Evolutionary conservation across 2,329 filamentous ascomycete genomes (phyloP), one percentile per base, ranked within the genome.

Genomic region (Nothophaeocryptopus gaeumannii): DNA sequence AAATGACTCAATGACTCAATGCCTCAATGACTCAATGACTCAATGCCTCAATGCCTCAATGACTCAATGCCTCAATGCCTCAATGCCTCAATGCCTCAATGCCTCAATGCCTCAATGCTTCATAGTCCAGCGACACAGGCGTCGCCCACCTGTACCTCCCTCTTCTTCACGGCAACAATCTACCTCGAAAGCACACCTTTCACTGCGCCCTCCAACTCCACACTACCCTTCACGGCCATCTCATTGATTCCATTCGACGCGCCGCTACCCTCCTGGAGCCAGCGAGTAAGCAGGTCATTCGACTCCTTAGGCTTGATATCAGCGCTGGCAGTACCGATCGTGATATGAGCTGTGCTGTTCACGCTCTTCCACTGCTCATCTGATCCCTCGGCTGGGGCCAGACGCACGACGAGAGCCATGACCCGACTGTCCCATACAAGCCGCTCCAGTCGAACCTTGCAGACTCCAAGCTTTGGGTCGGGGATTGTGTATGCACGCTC

Each of bases 241-340:
- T 84, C 81, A 35, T 69, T 71, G 47, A 84, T 81, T 0, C 78
- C 80, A 4, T 69, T 77, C 70, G 65, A 9, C 5, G 68, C 72
- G 2, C 64, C 78, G 63, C 68, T 75, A 0, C 82, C 82, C 42
- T 72, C 69, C 55, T 85, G 77, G 54, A 93, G 66, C 92, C 92
- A 97, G 52, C 76, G 76, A 56, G 77, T 77, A 50, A 99, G 70
- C 64, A 99, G 61, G 51, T 89, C 84, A 65, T 99, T 99, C 72
- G 91, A 95, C 75, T 99, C 92, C 70, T 88, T 91, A 0, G 93
- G 92, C 74, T 96, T 97, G 63, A 97, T 82, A 7, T 76, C 70
- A 39, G 77, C 70, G 58, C 84, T 80, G 8, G 83, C 81, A 0
- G 93, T 99, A 14, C 93, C 93, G 7, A 97, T 78, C 0, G 93